Evolutionary conservation across 345 rosid genomes (phyloP).

Genomic region (Sonneratia caseolaris): DNA sequence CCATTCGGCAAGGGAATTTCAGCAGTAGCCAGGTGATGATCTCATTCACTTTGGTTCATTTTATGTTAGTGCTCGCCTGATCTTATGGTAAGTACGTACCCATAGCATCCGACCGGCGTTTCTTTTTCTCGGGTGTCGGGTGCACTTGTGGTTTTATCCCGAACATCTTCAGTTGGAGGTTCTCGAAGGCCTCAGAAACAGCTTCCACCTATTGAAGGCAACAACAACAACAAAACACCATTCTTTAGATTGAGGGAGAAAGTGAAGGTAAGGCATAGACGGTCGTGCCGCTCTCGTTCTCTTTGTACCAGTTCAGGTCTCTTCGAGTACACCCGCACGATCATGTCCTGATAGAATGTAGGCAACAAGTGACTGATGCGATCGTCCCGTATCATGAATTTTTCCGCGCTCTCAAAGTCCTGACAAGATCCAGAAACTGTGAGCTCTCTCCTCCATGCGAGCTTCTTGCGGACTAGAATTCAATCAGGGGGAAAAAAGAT

Average conservation of each 20-base stretch:
- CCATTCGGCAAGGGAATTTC: too few relatives aligned
- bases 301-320: slow-evolving; percentile 65
- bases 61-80: too few relatives aligned
- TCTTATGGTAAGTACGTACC: too few relatives aligned
- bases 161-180: slow-evolving; percentile 67
- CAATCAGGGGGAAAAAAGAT: background rate
- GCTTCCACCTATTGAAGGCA: slow-evolving; percentile 50
- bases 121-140: slow-evolving; percentile 80
- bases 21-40: too few relatives aligned
- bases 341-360: slow-evolving; percentile 70
- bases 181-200: slow-evolving; percentile 77
- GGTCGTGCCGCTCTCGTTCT: background rate
- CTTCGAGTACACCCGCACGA: slow-evolving; percentile 79
- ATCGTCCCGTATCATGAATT: slow-evolving; percentile 57
- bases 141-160: slow-evolving; percentile 83
- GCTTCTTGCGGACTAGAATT: background rate
- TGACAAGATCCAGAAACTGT: slow-evolving; percentile 17
- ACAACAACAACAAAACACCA: background rate
- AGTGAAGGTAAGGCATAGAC: background rate
- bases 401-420: slow-evolving; percentile 76
- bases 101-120: slow-evolving; percentile 31
- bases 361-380: slow-evolving; percentile 84
- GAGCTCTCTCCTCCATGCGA: background rate
- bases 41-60: too few relatives aligned
- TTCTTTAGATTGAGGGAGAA: background rate